Percentiles rank a stretch among this genome's conserved stretches.
These are phyloP conservation scores for Elaphomyces granulatus DNA, from an alignment of 495 filamentous ascomycete species.

Conservation along the genomic window DNA sequence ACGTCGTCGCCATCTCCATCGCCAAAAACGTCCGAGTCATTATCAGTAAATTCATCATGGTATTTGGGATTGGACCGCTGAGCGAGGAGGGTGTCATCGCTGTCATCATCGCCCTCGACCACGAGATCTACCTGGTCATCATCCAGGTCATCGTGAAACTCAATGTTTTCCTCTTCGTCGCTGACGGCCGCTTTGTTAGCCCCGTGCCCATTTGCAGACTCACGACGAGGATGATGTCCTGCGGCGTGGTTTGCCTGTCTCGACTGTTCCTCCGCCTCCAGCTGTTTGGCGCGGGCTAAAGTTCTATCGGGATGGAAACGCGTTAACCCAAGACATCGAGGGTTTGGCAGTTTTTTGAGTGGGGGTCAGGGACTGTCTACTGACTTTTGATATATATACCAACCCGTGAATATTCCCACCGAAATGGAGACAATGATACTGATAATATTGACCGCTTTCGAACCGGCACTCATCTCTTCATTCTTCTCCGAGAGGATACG, in stretches of 20 bases:
- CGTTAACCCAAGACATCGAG: slow-evolving; percentile 2
- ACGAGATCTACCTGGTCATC: slow-evolving; percentile 26
- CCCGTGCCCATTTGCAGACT: slow-evolving; percentile 33
- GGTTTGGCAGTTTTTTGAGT: neutral
- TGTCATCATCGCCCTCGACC: slow-evolving; percentile 26
- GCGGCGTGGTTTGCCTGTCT: slow-evolving; percentile 27
- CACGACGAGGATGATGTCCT: slow-evolving; percentile 21
- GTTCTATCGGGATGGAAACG: slow-evolving; percentile 35
- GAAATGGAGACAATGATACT: slow-evolving; percentile 58
- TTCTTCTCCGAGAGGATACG: slow-evolving; percentile 51
- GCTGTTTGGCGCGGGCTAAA: slow-evolving; percentile 64
- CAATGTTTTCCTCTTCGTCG: slow-evolving; percentile 36
- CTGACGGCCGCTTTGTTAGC: slow-evolving; percentile 29
- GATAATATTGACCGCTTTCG: slow-evolving; percentile 59
- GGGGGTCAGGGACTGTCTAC: neutral
- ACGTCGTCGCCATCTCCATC: slow-evolving; percentile 26
- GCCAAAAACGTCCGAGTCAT: slow-evolving; percentile 34
- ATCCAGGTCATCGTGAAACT: slow-evolving; percentile 30
- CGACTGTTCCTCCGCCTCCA: slow-evolving; percentile 62
- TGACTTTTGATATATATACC: slow-evolving; percentile 67
- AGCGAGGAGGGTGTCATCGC: slow-evolving; percentile 6
- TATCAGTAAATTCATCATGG: slow-evolving; percentile 41
- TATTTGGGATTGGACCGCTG: slow-evolving; percentile 18
- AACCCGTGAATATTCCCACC: slow-evolving; percentile 62
- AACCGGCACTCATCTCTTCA: slow-evolving; percentile 38